Percentiles rank a stretch among this genome's conserved stretches.
Conservation (phyloP, 805 yeast species). For the Ogataea paradorogensis region DNA sequence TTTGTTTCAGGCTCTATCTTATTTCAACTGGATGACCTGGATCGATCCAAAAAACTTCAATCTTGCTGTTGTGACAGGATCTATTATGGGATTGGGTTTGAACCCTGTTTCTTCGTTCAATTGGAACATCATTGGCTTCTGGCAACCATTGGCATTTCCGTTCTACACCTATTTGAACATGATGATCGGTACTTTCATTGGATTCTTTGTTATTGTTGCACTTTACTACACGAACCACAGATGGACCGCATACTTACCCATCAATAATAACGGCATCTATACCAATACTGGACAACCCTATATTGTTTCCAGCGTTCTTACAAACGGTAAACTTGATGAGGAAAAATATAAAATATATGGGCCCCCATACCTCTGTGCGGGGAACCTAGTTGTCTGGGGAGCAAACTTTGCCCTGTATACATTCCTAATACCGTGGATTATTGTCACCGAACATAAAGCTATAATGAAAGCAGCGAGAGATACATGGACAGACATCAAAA, state of each 20-base stretch:
- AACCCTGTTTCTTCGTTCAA: conserved; percentile 62
- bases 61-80: conserved; percentile 66
- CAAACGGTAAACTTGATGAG: conserved; percentile 42
- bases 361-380: conserved; percentile 58
- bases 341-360: conserved; percentile 55
- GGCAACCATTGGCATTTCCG: conserved; percentile 67
- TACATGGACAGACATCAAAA: conserved; percentile 11
- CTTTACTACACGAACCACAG: conserved; percentile 51
- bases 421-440: conserved; percentile 29
- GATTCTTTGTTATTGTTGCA: conserved; percentile 54
- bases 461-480: conserved; percentile 43
- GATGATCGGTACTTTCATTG: conserved; percentile 45
- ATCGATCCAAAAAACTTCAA: conserved; percentile 55
- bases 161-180: conserved; percentile 43
- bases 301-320: conserved; percentile 47
- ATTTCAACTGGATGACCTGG: conserved; percentile 67
- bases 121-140: conserved; percentile 58
- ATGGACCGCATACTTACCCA: conserved; percentile 55
- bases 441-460: conserved; percentile 27
- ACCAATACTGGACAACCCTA: conserved; percentile 52
- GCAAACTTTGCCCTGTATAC: conserved; percentile 61
- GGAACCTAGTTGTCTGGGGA: conserved; percentile 61
- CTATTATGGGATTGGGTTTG: conserved; percentile 57
- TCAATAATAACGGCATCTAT: conserved; percentile 46
- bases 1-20: conserved; percentile 55